These are phyloP conservation scores for Paulinella micropora DNA, from an alignment of 78 protist species.

Conservation along the genomic window DNA sequence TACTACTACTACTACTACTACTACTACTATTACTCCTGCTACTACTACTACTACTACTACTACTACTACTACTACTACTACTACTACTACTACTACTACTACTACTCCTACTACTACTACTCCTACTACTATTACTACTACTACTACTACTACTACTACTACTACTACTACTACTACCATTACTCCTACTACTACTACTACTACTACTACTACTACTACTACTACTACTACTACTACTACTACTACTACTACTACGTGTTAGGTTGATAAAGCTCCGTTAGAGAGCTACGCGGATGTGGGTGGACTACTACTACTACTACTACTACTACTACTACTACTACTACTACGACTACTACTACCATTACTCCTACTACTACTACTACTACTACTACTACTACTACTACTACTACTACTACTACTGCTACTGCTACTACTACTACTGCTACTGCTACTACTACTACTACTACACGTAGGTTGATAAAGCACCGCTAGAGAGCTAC, in stretches of 20 bases:
- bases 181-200: too few relatives aligned
- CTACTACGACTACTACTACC: too few relatives aligned
- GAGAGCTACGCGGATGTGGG: slow-evolving; percentile 98
- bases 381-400: too few relatives aligned
- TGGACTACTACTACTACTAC: too few relatives aligned
- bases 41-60: neutral
- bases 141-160: neutral
- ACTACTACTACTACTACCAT: neutral
- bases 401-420: neutral
- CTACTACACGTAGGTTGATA: too few relatives aligned
- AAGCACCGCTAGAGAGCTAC: slow-evolving; percentile 93
- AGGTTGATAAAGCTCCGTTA: slow-evolving; percentile 82
- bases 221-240: neutral
- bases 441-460: too few relatives aligned
- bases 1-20: neutral
- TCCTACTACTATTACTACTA: too few relatives aligned
- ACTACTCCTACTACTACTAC: too few relatives aligned
- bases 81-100: neutral
- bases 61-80: neutral
- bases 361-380: too few relatives aligned
- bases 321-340: too few relatives aligned
- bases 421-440: neutral
- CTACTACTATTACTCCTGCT: neutral
- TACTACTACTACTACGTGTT: neutral
- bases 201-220: neutral